Base-by-base conservation (phyloP, 2,329 filamentous ascomycete genomes). In the Paradendryphiella salina region DNA sequence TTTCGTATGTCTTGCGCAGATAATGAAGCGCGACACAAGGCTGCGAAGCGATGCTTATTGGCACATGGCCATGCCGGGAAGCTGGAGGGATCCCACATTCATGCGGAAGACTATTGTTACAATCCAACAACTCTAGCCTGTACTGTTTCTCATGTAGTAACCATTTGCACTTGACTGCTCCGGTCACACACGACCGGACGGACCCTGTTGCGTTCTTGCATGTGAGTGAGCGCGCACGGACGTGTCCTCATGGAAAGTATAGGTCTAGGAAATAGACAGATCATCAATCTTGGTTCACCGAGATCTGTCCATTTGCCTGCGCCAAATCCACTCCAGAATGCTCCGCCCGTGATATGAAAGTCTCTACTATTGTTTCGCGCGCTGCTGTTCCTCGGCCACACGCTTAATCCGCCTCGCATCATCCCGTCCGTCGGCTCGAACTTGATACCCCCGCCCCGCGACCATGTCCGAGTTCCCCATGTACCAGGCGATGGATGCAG, bases 401-500 rank as follows among this genome's bases (percentile, higher is more conserved):
- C 56, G 50, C 54, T 46, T 60, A 56, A 60, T 46, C 26, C 54
- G 51, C 53, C 45, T 53, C 51, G 42, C 49, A 46, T 49, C 50
- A 42, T 47, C 46, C 38, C 53, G 45, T 49, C 33, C 15, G 33
- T 54, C 56, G 46, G 59, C 53, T 49, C 23, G 48, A 46, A 46
- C 44, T 46, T 35, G 53, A 46, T 53, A 55, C 47, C 58, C 59
- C 63, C 63, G 64, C 64, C 59, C 59, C 61, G 55, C 62, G 48
- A 61, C 39, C 62, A 73, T 73, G 68, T 66, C 69, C 54, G 71
- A 75, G 11, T 73, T 67, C 56, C 55, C 56, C 23, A 68, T 68
- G 68, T 72, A 74, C 56, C 70, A 74, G 54, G 64, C 71, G 52
- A 57, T 69, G 31, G 68, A 64, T 34, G 61, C 67, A 46, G 61